Base-by-base conservation (phyloP, 805 yeast species). In the Cyberlindnera mycetangii region DNA sequence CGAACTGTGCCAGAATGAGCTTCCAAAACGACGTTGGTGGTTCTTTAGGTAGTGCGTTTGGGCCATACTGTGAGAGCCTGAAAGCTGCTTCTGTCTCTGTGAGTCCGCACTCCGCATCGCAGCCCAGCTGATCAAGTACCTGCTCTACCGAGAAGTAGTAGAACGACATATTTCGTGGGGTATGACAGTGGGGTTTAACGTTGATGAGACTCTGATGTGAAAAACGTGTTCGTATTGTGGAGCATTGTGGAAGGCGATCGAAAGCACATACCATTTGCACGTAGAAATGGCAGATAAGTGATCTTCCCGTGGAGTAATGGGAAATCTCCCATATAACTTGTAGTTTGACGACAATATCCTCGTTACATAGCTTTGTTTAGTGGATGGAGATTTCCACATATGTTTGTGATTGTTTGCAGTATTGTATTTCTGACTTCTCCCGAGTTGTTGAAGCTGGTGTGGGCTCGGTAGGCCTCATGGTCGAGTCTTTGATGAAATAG, bases 1-100 rank as follows among this genome's bases (percentile, higher is more conserved):
- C 56, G 37, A 68, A 67, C 41, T 68, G 72, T n/a, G 53, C 60
- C 35, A 68, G 51, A 17, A 68, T 61, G 44, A 68, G 50, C 28
- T 49, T 44, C 59, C 63, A 63, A 7, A 68, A 20, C 1, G 72
- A 64, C 6, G 70, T 66, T 16, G 65, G 52, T 2, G 61, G 56
- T 19, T 68, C 70, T 39, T 63, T 67, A 2, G 71, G 71, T 10
- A 68, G 56, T 0, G 66, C 45, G 37, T 59, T 59, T 4, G 51
- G 47, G 2, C 62, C 62, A 34, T 49, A 50, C 31, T 51, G 28
- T 14, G 24, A 44, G 11, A 59, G 45, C 19, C 60, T 39, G 7
- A 24, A 32, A 2, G 47, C 28, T 4, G 53, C 60, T 25, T 42
- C 51, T 2, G 15, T 19, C 6, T 49, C 35, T 2, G 53, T 30